Percentiles rank a stretch among this genome's conserved stretches.
Conservation (phyloP, 2,329 filamentous ascomycete species). For the Lecanoromycetidae sp. region DNA sequence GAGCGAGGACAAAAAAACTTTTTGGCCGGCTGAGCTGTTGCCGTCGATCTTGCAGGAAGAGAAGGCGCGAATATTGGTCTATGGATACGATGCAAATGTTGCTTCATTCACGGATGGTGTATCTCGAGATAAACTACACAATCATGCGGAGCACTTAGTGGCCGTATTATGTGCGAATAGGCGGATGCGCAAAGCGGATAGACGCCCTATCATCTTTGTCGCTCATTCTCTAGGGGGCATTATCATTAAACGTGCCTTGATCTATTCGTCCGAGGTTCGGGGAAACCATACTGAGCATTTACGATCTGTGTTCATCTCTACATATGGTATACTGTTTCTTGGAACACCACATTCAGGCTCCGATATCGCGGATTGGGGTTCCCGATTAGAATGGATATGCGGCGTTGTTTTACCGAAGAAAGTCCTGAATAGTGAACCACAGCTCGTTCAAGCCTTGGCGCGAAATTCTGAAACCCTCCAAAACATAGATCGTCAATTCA, state of each 20-base stretch:
- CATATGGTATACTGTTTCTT: constrained; percentile 17
- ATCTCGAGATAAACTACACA: constrained; percentile 17
- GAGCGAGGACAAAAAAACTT: constrained; percentile 1
- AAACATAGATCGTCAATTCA: constrained; percentile 61
- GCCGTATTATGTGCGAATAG: constrained; percentile 14
- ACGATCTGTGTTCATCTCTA: constrained; percentile 17
- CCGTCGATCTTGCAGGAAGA: constrained; percentile 12
- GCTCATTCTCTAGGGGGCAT: constrained; percentile 32
- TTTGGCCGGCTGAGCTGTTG: constrained; percentile 15
- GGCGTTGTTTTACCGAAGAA: constrained; percentile 42
- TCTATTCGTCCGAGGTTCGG: constrained; percentile 13
- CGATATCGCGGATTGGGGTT: constrained; percentile 16
- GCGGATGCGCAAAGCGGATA: constrained; percentile 20
- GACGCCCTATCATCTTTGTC: constrained; percentile 29
- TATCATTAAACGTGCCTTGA: constrained; percentile 22
- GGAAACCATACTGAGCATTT: constrained; percentile 12
- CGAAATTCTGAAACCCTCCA: constrained; percentile 61
- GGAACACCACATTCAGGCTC: constrained; percentile 17
- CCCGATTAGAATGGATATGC: constrained; percentile 15
- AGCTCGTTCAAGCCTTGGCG: constrained; percentile 58
- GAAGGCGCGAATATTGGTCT: constrained; percentile 15
- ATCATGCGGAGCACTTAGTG: constrained; percentile 17
- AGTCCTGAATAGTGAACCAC: constrained; percentile 53
- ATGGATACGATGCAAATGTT: constrained; percentile 18
- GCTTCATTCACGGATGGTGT: constrained; percentile 16